Evolutionary conservation across 2,329 filamentous ascomycete genomes (phyloP).

Genomic region (Paraconiothyrium brasiliense): DNA sequence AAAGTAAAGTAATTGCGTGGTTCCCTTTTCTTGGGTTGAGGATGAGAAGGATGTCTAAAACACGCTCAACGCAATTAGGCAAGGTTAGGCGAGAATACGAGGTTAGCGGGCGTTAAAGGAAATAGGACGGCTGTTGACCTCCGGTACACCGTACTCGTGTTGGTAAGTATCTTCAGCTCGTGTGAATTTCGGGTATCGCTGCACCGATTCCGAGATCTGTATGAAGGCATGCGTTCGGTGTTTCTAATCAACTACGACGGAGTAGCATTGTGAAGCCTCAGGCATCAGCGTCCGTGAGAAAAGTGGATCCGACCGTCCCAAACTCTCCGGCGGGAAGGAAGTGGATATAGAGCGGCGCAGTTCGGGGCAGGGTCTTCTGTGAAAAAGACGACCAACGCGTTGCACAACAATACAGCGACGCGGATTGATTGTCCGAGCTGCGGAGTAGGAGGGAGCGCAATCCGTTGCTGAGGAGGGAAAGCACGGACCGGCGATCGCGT

Average conservation of each 20-base stretch:
- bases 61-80: constrained; percentile 13
- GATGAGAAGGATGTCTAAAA: background rate
- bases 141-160: background rate
- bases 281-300: background rate
- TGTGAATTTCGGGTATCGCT: background rate
- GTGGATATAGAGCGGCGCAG: background rate
- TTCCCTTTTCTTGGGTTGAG: background rate
- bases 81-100: constrained; percentile 17
- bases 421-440: no score
- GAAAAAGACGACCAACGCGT: background rate
- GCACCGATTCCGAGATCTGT: background rate
- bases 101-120: background rate
- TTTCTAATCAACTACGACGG: background rate
- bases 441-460: no score
- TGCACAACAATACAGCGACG: background rate
- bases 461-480: no score
- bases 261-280: background rate
- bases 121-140: background rate
- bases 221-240: background rate
- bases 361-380: background rate
- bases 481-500: no score
- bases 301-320: background rate
- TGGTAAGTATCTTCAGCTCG: background rate
- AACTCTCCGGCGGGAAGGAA: background rate
- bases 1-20: background rate